Percentiles rank a stretch among this genome's conserved stretches.
These are phyloP conservation scores for Limnanthes douglasii DNA, from an alignment of 345 rosid species.

Conservation along the genomic window DNA sequence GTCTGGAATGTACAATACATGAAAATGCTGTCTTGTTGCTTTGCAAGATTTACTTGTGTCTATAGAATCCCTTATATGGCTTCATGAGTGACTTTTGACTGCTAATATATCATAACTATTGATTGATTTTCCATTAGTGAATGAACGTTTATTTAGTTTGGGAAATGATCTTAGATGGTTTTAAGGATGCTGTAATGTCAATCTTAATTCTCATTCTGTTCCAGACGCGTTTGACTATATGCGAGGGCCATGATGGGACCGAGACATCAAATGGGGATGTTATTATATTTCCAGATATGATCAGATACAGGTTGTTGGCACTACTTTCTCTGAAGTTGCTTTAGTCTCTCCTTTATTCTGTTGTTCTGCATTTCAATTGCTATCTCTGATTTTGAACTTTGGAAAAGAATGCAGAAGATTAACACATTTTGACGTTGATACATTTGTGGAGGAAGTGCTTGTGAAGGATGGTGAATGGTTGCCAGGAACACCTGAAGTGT, in stretches of 20 bases:
- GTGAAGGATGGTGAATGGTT: conserved; percentile 90
- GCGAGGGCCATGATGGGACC: conserved; percentile 97
- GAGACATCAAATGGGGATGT: conserved; percentile 98
- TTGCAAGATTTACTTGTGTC: too few relatives aligned
- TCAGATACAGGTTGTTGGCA: conserved; percentile 68
- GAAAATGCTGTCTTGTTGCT: too few relatives aligned
- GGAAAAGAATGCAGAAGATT: conserved; percentile 64
- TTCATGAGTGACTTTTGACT: too few relatives aligned
- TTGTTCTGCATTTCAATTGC: conserved; percentile 2
- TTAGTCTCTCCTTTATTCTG: background rate
- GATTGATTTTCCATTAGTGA: too few relatives aligned
- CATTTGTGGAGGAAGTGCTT: conserved; percentile 95
- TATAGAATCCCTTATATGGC: too few relatives aligned
- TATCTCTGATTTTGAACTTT: conserved; percentile 7
- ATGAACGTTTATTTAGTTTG: too few relatives aligned
- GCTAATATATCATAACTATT: too few relatives aligned
- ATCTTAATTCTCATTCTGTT: conserved; percentile 3
- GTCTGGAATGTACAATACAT: too few relatives aligned
- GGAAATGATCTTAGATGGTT: too few relatives aligned
- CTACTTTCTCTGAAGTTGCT: conserved; percentile 1
- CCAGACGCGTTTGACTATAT: conserved; percentile 80
- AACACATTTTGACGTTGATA: conserved; percentile 98
- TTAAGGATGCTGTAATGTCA: too few relatives aligned
- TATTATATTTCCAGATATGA: conserved; percentile 92
- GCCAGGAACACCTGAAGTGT: conserved; percentile 77